Percentiles rank a stretch among this genome's conserved stretches.
phyloP scores from a whole-genome alignment of 768 basidiomycete genomes.

The Agaricus subrufescens region DNA sequence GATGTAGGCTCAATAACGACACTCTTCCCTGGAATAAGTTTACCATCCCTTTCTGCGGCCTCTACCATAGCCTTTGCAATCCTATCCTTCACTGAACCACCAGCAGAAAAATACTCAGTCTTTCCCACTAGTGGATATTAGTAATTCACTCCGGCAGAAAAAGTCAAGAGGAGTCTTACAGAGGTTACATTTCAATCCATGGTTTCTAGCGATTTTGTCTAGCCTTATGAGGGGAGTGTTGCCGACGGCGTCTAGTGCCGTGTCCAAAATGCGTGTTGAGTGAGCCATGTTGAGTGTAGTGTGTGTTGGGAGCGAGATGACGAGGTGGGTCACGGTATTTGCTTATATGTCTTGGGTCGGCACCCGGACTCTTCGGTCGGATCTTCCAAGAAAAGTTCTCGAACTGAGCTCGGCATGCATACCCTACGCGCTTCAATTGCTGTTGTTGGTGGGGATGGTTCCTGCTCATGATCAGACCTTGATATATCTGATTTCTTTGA shows the following conservation, averaged over 20 bases:
- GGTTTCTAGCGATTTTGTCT: constrained; percentile 65
- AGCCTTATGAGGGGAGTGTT: constrained; percentile 88
- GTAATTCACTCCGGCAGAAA: constrained; percentile 2
- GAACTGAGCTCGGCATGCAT: no score
- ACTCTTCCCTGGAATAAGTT: constrained; percentile 80
- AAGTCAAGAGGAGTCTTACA: constrained; percentile 44
- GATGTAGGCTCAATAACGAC: constrained; percentile 95
- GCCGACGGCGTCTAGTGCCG: constrained; percentile 82
- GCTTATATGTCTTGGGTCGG: no score
- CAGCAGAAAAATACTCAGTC: constrained; percentile 84
- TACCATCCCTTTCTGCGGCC: constrained; percentile 86
- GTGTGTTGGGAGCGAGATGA: not conserved
- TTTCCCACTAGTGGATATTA: constrained; percentile 64
- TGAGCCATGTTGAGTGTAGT: not conserved
- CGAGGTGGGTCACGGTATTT: no score
- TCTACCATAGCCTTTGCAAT: constrained; percentile 97
- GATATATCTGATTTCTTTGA: no score
- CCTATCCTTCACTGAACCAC: constrained; percentile 93
- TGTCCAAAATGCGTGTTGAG: constrained; percentile 55
- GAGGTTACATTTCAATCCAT: constrained; percentile 86
- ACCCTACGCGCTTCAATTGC: no score
- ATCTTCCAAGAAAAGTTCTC: not conserved
- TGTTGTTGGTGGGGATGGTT: no score
- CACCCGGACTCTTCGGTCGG: not conserved
- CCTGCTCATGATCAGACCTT: no score